Conservation (phyloP, 2,329 filamentous ascomycete genomes). For the Endocalyx cinctus region DNA sequence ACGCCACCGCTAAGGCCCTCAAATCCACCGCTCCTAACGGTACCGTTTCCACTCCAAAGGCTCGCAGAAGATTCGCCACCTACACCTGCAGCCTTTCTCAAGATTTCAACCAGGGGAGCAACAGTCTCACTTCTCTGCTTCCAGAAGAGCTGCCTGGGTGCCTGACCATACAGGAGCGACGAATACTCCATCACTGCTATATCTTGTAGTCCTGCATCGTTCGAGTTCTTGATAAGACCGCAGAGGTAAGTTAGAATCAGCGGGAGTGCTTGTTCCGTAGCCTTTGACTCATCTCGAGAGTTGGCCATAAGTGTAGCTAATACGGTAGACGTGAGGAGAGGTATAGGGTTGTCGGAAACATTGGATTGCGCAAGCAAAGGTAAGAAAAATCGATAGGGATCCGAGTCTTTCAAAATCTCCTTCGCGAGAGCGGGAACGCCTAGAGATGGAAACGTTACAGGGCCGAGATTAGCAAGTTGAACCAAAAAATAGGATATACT, state of each 20-base stretch:
- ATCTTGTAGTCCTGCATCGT: slow-evolving; percentile 84
- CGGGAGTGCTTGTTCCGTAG: slow-evolving; percentile 70
- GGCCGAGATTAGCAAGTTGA: slow-evolving; percentile 7
- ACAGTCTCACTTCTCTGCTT: slow-evolving; percentile 82
- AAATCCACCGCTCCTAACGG: slow-evolving; percentile 54
- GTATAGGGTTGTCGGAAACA: slow-evolving; percentile 71
- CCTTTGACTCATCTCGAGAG: slow-evolving; percentile 56
- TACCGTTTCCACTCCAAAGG: slow-evolving; percentile 55
- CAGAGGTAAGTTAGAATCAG: slow-evolving; percentile 83
- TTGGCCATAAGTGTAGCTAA: slow-evolving; percentile 73
- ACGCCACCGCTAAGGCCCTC: slow-evolving; percentile 74
- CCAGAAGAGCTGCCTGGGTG: slow-evolving; percentile 83
- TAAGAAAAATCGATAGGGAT: slow-evolving; percentile 80
- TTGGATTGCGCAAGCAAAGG: slow-evolving; percentile 78
- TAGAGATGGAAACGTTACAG: slow-evolving; percentile 7
- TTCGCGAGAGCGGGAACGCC: slow-evolving; percentile 76
- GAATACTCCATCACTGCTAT: slow-evolving; percentile 94
- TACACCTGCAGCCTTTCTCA: slow-evolving; percentile 72
- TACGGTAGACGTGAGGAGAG: slow-evolving; percentile 83
- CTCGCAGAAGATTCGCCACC: slow-evolving; percentile 57
- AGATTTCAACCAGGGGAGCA: slow-evolving; percentile 74
- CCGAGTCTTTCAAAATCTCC: slow-evolving; percentile 67
- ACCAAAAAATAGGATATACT: not conserved
- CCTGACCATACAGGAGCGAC: slow-evolving; percentile 69
- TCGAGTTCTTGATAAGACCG: slow-evolving; percentile 70